phyloP scores from a whole-genome alignment of 83 land plant genomes.

The Thuja plicata region DNA sequence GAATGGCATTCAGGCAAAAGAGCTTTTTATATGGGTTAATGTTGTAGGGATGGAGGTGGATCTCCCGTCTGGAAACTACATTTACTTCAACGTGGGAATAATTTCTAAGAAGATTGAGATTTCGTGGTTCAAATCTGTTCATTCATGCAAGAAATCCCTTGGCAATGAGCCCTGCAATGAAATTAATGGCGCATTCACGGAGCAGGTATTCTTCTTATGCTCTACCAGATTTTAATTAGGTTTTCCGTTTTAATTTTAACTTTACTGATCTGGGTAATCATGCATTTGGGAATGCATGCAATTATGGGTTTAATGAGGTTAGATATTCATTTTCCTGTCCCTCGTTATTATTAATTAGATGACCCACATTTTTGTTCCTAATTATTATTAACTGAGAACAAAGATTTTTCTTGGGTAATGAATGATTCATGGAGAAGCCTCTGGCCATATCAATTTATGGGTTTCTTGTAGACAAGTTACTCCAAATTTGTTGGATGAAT shows the following conservation, averaged over 20 bases:
- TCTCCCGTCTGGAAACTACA: constrained; percentile 55
- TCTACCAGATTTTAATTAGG: neutral
- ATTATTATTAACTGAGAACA: too few relatives aligned
- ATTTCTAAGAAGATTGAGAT: constrained; percentile 62
- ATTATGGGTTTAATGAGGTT: neutral
- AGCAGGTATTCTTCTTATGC: neutral
- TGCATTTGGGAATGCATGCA: neutral
- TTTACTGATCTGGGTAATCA: neutral
- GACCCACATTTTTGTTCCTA: too few relatives aligned
- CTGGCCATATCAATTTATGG: neutral
- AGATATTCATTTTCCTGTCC: neutral
- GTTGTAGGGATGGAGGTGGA: constrained; percentile 70
- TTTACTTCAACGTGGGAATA: constrained; percentile 77
- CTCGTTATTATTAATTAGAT: too few relatives aligned
- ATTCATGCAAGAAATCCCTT: constrained; percentile 37
- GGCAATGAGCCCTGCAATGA: neutral
- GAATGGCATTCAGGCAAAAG: constrained; percentile 68
- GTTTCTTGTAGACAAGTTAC: neutral
- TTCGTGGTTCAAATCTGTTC: constrained; percentile 47
- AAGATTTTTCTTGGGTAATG: too few relatives aligned
- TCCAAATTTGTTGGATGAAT: neutral
- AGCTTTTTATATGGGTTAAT: constrained; percentile 63
- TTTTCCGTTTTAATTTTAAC: neutral
- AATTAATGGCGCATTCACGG: neutral
- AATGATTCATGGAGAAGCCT: too few relatives aligned